These are phyloP conservation scores for Begonia peltatifolia DNA, from an alignment of 306 rosid species.

Conservation along the genomic window DNA sequence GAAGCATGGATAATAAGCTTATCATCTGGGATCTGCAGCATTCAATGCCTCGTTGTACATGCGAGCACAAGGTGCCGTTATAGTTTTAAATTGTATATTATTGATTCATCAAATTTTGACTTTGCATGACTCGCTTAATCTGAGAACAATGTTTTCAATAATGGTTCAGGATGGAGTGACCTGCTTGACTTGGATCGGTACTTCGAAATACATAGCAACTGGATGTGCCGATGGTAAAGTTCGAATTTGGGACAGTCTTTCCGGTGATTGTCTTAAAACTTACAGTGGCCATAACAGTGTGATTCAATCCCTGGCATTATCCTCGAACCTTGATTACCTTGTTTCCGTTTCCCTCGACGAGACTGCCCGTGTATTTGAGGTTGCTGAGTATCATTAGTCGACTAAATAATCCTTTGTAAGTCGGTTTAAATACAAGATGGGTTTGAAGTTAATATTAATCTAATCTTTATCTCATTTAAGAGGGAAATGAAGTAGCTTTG, in stretches of 20 bases:
- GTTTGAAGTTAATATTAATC: too few relatives aligned
- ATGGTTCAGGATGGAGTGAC: conserved; percentile 55
- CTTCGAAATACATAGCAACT: conserved; percentile 36
- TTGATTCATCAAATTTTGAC: too few relatives aligned
- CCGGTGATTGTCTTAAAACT: conserved; percentile 62
- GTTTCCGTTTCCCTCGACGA: conserved; percentile 62
- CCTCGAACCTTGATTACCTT: conserved; percentile 45
- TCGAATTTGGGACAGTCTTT: conserved; percentile 69
- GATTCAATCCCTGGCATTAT: conserved; percentile 54
- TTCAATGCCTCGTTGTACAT: conserved; percentile 39
- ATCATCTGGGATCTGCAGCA: conserved; percentile 74
- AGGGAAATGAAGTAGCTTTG: conserved; percentile 1
- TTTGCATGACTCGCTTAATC: too few relatives aligned
- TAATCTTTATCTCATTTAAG: too few relatives aligned
- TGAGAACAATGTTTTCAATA: too few relatives aligned
- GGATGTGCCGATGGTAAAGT: conserved; percentile 73
- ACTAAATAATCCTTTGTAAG: not conserved
- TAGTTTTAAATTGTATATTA: conserved; percentile 1
- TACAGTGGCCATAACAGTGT: conserved; percentile 48
- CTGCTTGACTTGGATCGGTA: conserved; percentile 71
- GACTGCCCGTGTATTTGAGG: conserved; percentile 74
- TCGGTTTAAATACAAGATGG: too few relatives aligned
- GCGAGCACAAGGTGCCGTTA: conserved; percentile 57
- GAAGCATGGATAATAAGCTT: conserved; percentile 68
- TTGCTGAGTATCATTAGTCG: conserved; percentile 32